Evolutionary conservation across 2,329 filamentous ascomycete genomes (phyloP).

Genomic region (Cadophora malorum): DNA sequence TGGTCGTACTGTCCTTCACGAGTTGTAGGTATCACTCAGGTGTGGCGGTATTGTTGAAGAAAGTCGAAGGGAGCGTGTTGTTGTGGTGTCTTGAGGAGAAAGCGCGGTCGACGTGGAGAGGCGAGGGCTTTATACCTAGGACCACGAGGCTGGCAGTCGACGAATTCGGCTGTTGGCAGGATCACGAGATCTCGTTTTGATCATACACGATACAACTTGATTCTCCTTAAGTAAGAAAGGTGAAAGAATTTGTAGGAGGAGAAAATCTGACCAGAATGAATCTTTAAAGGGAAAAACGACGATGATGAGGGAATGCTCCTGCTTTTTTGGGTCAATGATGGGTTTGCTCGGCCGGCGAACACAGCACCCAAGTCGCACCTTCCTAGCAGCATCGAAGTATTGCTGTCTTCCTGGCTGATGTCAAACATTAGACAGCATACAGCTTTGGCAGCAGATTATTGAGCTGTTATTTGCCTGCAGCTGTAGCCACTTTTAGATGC

Average conservation of each 20-base stretch:
- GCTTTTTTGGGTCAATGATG: not conserved
- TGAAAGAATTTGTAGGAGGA: not conserved
- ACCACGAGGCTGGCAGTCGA: constrained; percentile 3
- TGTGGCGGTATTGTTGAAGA: not conserved
- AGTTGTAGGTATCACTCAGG: not conserved
- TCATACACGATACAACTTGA: constrained; percentile 4
- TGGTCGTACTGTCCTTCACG: constrained; percentile 25
- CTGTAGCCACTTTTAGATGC: not conserved
- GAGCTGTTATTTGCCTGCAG: not conserved
- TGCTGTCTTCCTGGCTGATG: not conserved
- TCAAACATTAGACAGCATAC: not conserved
- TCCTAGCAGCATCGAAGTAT: not conserved
- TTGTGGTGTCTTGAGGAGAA: constrained; percentile 22
- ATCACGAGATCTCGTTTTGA: constrained; percentile 16
- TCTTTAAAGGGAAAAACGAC: not conserved
- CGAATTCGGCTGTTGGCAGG: constrained; percentile 2
- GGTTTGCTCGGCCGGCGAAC: not conserved
- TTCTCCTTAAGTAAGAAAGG: not conserved
- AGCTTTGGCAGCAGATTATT: not conserved
- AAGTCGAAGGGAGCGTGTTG: constrained; percentile 12
- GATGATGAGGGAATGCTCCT: not conserved
- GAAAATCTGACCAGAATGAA: not conserved
- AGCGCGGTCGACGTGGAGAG: constrained; percentile 13
- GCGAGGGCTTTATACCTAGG: constrained; percentile 8
- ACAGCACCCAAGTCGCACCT: not conserved